Evolutionary conservation across 1,284 basidiomycete genomes (phyloP).

Genomic region (Phylloboletellus chloephorus): DNA sequence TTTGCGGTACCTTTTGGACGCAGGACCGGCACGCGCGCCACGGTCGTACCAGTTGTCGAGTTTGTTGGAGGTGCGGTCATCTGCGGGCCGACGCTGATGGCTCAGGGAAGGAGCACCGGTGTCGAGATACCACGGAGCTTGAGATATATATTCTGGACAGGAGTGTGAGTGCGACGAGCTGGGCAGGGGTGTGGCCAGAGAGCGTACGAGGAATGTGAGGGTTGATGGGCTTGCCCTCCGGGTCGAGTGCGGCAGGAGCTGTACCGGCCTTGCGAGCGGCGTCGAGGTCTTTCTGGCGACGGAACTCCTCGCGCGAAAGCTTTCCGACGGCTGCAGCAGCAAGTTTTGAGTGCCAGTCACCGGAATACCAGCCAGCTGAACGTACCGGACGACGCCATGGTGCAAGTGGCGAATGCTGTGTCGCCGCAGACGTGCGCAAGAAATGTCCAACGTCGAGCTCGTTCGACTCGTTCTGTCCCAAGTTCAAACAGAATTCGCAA

Average conservation of each 20-base stretch:
- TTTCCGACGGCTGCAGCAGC: constrained; percentile 57
- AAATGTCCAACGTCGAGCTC: constrained; percentile 9
- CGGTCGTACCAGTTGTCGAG: constrained; percentile 92
- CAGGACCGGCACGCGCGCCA: constrained; percentile 80
- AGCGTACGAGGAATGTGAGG: constrained; percentile 92
- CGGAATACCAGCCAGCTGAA: not conserved
- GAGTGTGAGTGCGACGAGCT: constrained; percentile 4
- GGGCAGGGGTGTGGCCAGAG: not conserved
- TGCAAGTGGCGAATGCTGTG: not conserved
- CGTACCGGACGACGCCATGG: constrained; percentile 47
- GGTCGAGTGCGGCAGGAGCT: constrained; percentile 90
- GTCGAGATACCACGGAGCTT: constrained; percentile 98
- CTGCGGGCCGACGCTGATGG: constrained; percentile 84
- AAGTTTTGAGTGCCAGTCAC: not conserved
- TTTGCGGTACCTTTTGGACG: constrained; percentile 93
- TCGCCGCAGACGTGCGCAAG: constrained; percentile 8
- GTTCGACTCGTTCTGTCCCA: constrained; percentile 18
- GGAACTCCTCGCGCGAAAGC: constrained; percentile 88
- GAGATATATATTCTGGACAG: constrained; percentile 77
- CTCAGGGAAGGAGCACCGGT: constrained; percentile 86
- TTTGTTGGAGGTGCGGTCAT: constrained; percentile 60
- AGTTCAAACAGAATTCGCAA: constrained; percentile 20
- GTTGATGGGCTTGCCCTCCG: constrained; percentile 93
- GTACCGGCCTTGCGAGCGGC: constrained; percentile 96
- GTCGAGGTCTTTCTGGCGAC: constrained; percentile 93